These are phyloP conservation scores for Talaromyces islandicus DNA, from an alignment of 2,329 filamentous ascomycete species.

Conservation along the genomic window DNA sequence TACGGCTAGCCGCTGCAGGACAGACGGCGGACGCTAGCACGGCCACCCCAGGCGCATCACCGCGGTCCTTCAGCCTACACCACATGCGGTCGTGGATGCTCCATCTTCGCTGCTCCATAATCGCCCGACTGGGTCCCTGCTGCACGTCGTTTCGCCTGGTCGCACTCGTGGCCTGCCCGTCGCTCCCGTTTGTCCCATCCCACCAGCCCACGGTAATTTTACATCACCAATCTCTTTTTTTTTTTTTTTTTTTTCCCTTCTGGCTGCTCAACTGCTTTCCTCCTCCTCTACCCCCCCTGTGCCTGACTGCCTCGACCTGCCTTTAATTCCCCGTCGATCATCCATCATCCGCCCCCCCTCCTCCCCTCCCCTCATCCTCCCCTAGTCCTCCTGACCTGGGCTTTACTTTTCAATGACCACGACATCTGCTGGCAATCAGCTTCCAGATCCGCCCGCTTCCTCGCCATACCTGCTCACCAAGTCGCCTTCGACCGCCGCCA, in stretches of 20 bases:
- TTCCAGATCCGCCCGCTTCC: conserved; percentile 8
- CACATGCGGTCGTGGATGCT: neutral
- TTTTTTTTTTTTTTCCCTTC: neutral
- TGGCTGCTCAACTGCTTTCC: neutral
- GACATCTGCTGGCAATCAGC: conserved; percentile 12
- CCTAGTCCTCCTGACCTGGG: conserved; percentile 20
- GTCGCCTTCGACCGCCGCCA: conserved; percentile 9
- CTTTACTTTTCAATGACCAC: conserved; percentile 13
- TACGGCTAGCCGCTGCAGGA: conserved; percentile 4
- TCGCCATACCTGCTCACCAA: conserved; percentile 7
- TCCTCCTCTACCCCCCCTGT: conserved; percentile 2
- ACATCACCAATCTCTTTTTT: conserved; percentile 2
- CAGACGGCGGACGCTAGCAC: neutral
- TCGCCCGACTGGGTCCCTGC: conserved; percentile 1
- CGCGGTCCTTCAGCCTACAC: neutral
- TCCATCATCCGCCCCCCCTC: conserved; percentile 7
- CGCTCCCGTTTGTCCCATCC: neutral
- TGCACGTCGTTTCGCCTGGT: neutral
- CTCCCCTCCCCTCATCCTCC: conserved; percentile 14
- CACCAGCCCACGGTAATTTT: neutral
- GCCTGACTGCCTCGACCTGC: neutral
- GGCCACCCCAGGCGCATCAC: neutral
- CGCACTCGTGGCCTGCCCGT: neutral
- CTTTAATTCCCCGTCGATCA: conserved; percentile 4
- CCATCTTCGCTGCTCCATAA: neutral